These are phyloP conservation scores for Trametes meyenii DNA, from an alignment of 768 basidiomycete species.

Conservation along the genomic window DNA sequence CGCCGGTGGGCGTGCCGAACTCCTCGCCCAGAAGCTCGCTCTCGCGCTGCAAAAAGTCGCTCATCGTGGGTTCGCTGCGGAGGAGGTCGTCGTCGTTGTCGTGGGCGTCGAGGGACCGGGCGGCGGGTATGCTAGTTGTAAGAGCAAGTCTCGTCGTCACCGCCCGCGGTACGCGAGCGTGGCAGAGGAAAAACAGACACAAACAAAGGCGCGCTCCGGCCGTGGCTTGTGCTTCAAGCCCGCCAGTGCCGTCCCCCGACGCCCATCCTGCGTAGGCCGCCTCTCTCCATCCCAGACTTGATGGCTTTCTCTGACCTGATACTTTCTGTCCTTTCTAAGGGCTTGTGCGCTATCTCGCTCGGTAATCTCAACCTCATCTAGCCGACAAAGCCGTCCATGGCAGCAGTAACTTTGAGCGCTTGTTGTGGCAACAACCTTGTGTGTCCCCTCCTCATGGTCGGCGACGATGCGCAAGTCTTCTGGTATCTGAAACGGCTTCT, in stretches of 20 bases:
- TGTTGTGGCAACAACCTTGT: too few species aligned
- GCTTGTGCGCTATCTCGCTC: too few species aligned
- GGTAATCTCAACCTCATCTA: too few species aligned
- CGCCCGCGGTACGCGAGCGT: background rate
- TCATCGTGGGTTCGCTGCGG: constrained; percentile 26
- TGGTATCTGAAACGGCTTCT: too few species aligned
- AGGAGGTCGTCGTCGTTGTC: background rate
- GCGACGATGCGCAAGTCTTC: too few species aligned
- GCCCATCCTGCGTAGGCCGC: background rate
- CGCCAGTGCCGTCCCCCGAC: background rate
- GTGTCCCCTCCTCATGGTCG: too few species aligned
- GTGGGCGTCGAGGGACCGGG: background rate
- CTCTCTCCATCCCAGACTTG: too few species aligned
- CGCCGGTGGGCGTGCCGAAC: constrained; percentile 35
- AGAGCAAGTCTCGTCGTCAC: too few species aligned
- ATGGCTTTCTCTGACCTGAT: too few species aligned
- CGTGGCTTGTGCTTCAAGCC: background rate
- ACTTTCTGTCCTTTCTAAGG: too few species aligned
- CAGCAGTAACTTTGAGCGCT: too few species aligned
- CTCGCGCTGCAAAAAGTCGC: constrained; percentile 42
- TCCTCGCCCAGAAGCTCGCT: constrained; percentile 38
- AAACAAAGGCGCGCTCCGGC: constrained; percentile 6
- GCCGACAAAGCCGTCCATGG: too few species aligned
- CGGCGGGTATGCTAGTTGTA: background rate
- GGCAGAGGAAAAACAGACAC: constrained; percentile 4